Conservation (phyloP, 176 grass and related monocot species). For the Canna indica region DNA sequence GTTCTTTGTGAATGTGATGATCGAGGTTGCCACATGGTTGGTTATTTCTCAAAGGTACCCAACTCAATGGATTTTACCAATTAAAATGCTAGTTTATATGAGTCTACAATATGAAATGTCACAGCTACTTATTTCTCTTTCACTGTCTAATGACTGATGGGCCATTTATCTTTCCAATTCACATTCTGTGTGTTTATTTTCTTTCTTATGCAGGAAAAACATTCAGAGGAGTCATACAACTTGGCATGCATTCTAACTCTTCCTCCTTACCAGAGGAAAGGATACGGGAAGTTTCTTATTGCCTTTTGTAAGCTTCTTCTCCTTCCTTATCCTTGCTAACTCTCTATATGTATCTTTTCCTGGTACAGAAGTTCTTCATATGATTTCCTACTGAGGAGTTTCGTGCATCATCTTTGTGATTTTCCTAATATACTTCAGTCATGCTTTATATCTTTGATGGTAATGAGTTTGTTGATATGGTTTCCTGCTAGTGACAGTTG, state of each 20-base stretch:
- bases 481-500: not conserved
- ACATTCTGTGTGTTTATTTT: not conserved
- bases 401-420: no score
- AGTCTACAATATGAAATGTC: not conserved
- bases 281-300: slow-evolving; percentile 96
- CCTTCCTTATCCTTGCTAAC: slow-evolving; percentile 9
- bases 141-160: not conserved
- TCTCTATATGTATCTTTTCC: no score
- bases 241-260: slow-evolving; percentile 98
- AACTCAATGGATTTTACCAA: not conserved
- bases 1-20: slow-evolving; percentile 98
- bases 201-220: slow-evolving; percentile 62
- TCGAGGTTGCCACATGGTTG: slow-evolving; percentile 97
- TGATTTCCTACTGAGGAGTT: no score
- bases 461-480: not conserved
- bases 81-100: not conserved
- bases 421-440: no score
- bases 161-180: not conserved
- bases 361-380: no score
- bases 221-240: slow-evolving; percentile 94
- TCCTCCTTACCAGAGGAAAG: slow-evolving; percentile 98
- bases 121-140: not conserved
- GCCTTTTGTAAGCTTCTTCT: slow-evolving; percentile 72
- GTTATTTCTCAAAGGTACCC: slow-evolving; percentile 96
- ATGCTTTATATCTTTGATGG: not conserved